phyloP scores from a whole-genome alignment of 139 green algal genomes.

The Nannochloris sp. region DNA sequence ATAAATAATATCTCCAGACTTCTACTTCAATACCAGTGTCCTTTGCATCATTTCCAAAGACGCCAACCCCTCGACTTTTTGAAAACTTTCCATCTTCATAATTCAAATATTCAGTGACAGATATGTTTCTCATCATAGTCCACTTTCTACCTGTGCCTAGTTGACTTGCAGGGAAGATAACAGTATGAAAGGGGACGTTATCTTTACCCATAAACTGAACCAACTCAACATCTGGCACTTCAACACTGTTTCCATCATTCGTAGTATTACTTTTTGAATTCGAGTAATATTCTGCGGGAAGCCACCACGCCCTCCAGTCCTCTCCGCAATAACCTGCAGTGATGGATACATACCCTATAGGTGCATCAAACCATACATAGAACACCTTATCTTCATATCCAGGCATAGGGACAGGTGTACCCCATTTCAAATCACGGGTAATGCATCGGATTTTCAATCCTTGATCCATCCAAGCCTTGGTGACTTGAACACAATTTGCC shows the following conservation, averaged over 20 bases:
- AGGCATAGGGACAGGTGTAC: constrained; percentile 78
- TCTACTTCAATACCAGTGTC: constrained; percentile 71
- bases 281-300: background rate
- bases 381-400: constrained; percentile 91
- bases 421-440: constrained; percentile 95
- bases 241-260: background rate
- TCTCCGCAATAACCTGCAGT: constrained; percentile 81
- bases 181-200: constrained; percentile 98
- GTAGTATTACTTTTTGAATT: no score
- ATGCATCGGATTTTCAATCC: constrained; percentile 94
- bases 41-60: constrained; percentile 93
- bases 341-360: constrained; percentile 97
- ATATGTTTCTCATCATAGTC: constrained; percentile 95
- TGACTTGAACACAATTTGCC: constrained; percentile 83
- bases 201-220: constrained; percentile 99
- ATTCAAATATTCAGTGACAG: constrained; percentile 97
- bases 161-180: constrained; percentile 93
- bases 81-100: constrained; percentile 96
- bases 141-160: constrained; percentile 69
- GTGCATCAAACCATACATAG: constrained; percentile 98
- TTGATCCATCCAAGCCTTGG: constrained; percentile 89
- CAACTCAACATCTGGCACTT: constrained; percentile 84
- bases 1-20: constrained; percentile 96
- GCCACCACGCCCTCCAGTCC: constrained; percentile 85
- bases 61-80: constrained; percentile 86